Evolutionary conservation across 2,329 filamentous ascomycete species (phyloP).

Genomic region (Ceratocystiopsis brevicomis): DNA sequence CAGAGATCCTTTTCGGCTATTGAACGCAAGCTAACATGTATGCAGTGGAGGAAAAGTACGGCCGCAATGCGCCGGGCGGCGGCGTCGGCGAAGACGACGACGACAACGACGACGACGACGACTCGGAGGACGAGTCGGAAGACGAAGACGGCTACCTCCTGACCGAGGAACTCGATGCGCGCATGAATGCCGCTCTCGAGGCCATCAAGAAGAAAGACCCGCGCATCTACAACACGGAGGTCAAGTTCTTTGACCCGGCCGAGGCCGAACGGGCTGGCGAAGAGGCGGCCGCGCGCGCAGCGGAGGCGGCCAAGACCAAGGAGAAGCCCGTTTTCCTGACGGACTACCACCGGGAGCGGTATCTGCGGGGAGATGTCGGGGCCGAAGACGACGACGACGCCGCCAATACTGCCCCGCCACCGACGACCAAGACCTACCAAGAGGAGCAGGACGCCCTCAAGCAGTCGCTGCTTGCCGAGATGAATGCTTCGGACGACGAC

Average conservation of each 20-base stretch:
- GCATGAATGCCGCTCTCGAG: slow-evolving; percentile 71
- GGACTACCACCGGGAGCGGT: slow-evolving; percentile 79
- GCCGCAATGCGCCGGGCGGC: slow-evolving; percentile 17
- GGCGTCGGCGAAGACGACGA: slow-evolving; percentile 29
- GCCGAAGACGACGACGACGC: slow-evolving; percentile 38
- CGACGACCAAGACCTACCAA: slow-evolving; percentile 49
- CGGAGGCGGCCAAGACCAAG: slow-evolving; percentile 35
- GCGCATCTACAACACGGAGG: slow-evolving; percentile 63
- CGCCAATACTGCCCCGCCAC: slow-evolving; percentile 10
- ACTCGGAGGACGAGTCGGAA: slow-evolving; percentile 58
- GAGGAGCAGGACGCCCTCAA: slow-evolving; percentile 80
- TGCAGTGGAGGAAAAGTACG: slow-evolving; percentile 75
- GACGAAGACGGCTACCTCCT: slow-evolving; percentile 80
- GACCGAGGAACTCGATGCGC: slow-evolving; percentile 65
- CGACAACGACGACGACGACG: slow-evolving; percentile 43
- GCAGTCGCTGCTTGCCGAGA: slow-evolving; percentile 56
- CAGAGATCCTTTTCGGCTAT: too few species aligned
- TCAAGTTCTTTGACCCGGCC: slow-evolving; percentile 53
- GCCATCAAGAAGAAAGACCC: slow-evolving; percentile 87
- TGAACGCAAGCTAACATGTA: slow-evolving; percentile 2
- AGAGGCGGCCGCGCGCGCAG: slow-evolving; percentile 10
- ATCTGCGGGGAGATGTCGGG: slow-evolving; percentile 53
- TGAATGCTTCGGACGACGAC: slow-evolving; percentile 46
- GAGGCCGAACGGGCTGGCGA: slow-evolving; percentile 27
- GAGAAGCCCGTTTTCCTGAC: slow-evolving; percentile 71